These are phyloP conservation scores for Penicillium lagena DNA, from an alignment of 495 filamentous ascomycete genomes.

Conservation along the genomic window DNA sequence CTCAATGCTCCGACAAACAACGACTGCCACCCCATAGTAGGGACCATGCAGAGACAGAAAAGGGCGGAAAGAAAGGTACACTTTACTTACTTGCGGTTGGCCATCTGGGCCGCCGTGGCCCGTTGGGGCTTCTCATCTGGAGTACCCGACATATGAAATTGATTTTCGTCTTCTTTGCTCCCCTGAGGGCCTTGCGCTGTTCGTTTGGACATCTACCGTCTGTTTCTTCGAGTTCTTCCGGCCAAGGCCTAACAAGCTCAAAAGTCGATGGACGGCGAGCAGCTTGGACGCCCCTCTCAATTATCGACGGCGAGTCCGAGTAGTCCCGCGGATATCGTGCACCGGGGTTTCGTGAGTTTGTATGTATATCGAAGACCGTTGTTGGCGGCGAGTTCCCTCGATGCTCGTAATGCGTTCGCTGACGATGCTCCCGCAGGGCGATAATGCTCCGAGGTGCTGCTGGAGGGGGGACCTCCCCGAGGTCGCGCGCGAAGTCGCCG, in stretches of 20 bases:
- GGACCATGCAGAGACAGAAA: background rate
- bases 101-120: constrained; percentile 47
- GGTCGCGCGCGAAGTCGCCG: no score
- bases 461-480: no score
- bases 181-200: constrained; percentile 29
- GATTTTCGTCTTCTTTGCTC: constrained; percentile 20
- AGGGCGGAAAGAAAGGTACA: background rate
- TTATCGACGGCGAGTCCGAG: no score
- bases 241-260: background rate
- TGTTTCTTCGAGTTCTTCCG: background rate
- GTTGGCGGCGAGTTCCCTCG: no score
- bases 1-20: background rate
- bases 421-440: no score
- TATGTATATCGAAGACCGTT: no score
- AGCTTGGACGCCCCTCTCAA: background rate
- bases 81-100: constrained; percentile 45
- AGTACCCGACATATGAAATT: constrained; percentile 35
- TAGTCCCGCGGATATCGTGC: no score
- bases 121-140: constrained; percentile 41
- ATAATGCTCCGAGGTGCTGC: no score
- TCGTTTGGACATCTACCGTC: constrained; percentile 34
- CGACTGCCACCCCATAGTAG: background rate
- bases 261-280: background rate
- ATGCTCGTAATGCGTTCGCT: no score
- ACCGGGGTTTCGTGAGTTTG: no score